These are phyloP conservation scores for Ophiocordyceps robertsii DNA, from an alignment of 2,329 filamentous ascomycete genomes.

Conservation along the genomic window DNA sequence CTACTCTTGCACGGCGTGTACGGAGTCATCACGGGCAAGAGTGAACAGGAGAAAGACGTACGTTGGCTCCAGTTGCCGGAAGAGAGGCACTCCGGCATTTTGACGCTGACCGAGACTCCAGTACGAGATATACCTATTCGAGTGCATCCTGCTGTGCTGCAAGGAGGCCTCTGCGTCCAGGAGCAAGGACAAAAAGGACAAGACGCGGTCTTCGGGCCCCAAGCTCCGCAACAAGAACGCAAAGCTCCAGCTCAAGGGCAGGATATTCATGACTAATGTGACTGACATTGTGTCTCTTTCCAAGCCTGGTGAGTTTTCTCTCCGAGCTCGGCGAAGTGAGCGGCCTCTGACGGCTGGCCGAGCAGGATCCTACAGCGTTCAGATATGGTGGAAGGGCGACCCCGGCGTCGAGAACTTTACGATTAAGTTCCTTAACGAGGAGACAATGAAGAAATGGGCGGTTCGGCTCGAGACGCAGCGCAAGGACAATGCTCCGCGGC, in stretches of 20 bases:
- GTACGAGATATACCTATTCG: conserved; percentile 97
- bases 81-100: background rate
- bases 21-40: conserved; percentile 79
- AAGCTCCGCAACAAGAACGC: conserved; percentile 53
- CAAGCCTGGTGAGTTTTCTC: conserved; percentile 58
- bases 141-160: conserved; percentile 89
- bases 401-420: conserved; percentile 92
- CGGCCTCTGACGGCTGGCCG: background rate
- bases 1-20: conserved; percentile 82
- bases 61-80: conserved; percentile 14
- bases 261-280: conserved; percentile 98
- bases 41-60: conserved; percentile 84
- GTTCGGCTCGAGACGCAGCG: conserved; percentile 65
- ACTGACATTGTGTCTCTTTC: conserved; percentile 82
- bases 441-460: conserved; percentile 88
- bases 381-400: conserved; percentile 98
- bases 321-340: background rate
- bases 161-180: conserved; percentile 87
- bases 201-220: conserved; percentile 39
- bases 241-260: conserved; percentile 86
- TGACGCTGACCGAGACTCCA: conserved; percentile 21
- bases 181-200: conserved; percentile 62
- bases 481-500: conserved; percentile 40
- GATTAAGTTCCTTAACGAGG: conserved; percentile 85
- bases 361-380: conserved; percentile 79